A percentile compares a stretch with the other conserved stretches of the same genome.
phyloP scores from a whole-genome alignment of 192 early-diverging fungal genomes.

The Diversispora epigaea region DNA sequence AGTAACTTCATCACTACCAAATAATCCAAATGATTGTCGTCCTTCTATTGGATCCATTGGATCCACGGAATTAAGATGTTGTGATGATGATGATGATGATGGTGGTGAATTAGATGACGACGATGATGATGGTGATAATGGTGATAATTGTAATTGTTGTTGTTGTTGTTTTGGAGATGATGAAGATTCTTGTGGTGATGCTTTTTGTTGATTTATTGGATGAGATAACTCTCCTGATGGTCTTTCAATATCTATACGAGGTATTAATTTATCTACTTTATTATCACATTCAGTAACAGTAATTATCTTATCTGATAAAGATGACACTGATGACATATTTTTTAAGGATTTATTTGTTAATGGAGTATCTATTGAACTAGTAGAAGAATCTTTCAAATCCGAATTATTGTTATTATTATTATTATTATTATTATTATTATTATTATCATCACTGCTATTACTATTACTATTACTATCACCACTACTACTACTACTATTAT shows the following conservation, averaged over 20 bases:
- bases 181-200: background rate
- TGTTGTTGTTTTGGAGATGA: too few species aligned
- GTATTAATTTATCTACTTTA: constrained; percentile 1
- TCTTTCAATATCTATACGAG: constrained; percentile 5
- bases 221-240: constrained; percentile 4
- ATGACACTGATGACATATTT: constrained; percentile 4
- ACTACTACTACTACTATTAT: background rate
- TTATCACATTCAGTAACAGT: background rate
- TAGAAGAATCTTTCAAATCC: background rate
- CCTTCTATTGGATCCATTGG: constrained; percentile 8
- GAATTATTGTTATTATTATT: background rate
- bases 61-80: background rate
- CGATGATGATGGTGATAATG: too few species aligned
- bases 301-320: background rate
- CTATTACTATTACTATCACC: too few species aligned
- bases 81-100: background rate
- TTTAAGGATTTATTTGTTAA: constrained; percentile 8
- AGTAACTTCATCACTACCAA: constrained; percentile 16
- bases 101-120: too few species aligned
- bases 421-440: too few species aligned
- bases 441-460: too few species aligned
- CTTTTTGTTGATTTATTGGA: background rate
- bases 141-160: too few species aligned
- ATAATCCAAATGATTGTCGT: constrained; percentile 24
- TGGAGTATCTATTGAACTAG: background rate